Evolutionary conservation across 1,284 basidiomycete genomes (phyloP).

Genomic region (Sphagnurus paluster): DNA sequence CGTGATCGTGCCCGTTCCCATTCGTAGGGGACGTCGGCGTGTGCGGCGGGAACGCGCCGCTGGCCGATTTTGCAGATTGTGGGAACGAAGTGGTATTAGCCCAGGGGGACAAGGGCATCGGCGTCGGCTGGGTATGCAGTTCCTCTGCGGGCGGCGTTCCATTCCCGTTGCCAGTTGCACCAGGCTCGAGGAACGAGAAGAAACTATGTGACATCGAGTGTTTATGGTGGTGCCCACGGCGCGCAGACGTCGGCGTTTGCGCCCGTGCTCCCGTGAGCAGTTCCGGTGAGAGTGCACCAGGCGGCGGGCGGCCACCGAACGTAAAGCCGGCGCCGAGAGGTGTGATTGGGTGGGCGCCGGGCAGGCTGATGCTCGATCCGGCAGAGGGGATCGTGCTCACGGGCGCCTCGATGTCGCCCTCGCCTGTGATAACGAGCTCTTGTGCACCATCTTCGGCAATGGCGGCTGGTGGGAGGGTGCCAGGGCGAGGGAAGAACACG

Average conservation of each 20-base stretch:
- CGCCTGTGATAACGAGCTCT: slow-evolving; percentile 53
- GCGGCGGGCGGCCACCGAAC: slow-evolving; percentile 54
- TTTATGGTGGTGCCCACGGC: slow-evolving; percentile 87
- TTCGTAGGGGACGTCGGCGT: slow-evolving; percentile 9
- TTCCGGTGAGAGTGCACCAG: slow-evolving; percentile 6
- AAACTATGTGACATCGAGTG: slow-evolving; percentile 94
- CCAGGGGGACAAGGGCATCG: slow-evolving; percentile 56
- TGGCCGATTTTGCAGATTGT: slow-evolving; percentile 11
- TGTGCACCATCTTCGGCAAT: slow-evolving; percentile 69
- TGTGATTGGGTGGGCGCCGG: slow-evolving; percentile 28
- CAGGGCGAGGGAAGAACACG: slow-evolving; percentile 87
- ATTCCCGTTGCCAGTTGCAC: slow-evolving; percentile 21
- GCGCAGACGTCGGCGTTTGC: slow-evolving; percentile 30
- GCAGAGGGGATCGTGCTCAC: slow-evolving; percentile 48
- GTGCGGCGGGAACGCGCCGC: slow-evolving; percentile 12
- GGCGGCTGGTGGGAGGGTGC: slow-evolving; percentile 53
- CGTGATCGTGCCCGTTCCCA: not conserved
- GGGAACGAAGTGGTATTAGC: slow-evolving; percentile 44
- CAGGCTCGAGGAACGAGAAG: slow-evolving; percentile 83
- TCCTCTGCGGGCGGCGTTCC: slow-evolving; percentile 19
- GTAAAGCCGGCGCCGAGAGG: slow-evolving; percentile 64
- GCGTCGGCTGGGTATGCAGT: slow-evolving; percentile 51
- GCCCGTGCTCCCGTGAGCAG: slow-evolving; percentile 1
- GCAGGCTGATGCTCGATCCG: slow-evolving; percentile 36
- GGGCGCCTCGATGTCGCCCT: slow-evolving; percentile 43